Base-by-base conservation (phyloP, 225 moss, liverwort and hornwort species). In the Lunularia cruciata region DNA sequence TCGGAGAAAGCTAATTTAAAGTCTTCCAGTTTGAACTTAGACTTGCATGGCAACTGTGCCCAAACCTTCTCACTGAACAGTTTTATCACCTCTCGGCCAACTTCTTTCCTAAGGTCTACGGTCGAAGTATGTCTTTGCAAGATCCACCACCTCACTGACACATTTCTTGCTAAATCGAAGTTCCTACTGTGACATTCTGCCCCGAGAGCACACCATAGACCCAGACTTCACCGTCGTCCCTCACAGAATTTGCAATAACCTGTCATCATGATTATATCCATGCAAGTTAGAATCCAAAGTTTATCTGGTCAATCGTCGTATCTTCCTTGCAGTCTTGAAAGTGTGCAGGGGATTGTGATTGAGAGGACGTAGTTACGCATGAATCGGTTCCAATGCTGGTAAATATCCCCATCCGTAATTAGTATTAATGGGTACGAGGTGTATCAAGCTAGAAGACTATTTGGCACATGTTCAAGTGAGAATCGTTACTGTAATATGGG, bases 191-290 rank as follows among this genome's bases (percentile, higher is more conserved):
- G 8, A 61, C 37, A 20, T 61, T 37, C 19, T 61, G 39, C 5
- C 61, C 61, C 9, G 61, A 61, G 35, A 61, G 36, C n/a, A 37
- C 37, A 38, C 61, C 61, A n/a, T 61, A 61, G 8, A 61, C 61
- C 37, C 19, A 61, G 61, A 61, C 23, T 37, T 61, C 61, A 38
- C 61, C 61, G 20, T 61, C 61, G 22, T 61, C 61, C 37, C 37
- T 37, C 15, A 61, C 61, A 8, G 36, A 37, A 61, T 37, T 61
- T n/a, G n/a, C 39, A 37, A 61, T 35, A 35, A 5, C 23, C 61
- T 61, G 61, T 19, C 8, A 22, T 18, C 20, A 37, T n/a, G n/a
- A n/a, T n/a, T n/a, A n/a, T n/a, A n/a, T n/a, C n/a, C n/a, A n/a
- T n/a, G n/a, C n/a, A n/a, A n/a, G n/a, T n/a, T n/a, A n/a, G n/a